Percentiles rank a stretch among this genome's conserved stretches.
These are phyloP conservation scores for Dissoconium aciculare DNA, from an alignment of 2,329 filamentous ascomycete genomes.

Conservation along the genomic window DNA sequence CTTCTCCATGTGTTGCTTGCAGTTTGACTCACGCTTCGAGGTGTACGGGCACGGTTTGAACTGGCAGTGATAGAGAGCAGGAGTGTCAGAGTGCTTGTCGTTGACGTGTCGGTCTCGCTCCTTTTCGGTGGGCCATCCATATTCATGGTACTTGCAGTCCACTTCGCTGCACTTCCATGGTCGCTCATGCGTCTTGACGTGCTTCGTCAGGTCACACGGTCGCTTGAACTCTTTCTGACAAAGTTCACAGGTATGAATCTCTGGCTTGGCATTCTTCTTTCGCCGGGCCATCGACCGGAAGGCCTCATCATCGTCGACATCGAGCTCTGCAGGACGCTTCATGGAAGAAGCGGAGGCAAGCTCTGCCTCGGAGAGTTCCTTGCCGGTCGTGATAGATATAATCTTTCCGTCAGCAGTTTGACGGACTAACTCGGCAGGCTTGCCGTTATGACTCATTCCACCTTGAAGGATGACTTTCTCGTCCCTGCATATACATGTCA, in stretches of 20 bases:
- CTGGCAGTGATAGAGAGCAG: slow-evolving; percentile 68
- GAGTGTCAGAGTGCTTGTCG: slow-evolving; percentile 77
- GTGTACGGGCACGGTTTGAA: slow-evolving; percentile 79
- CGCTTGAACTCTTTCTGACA: slow-evolving; percentile 92
- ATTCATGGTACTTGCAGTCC: slow-evolving; percentile 76
- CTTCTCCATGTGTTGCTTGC: slow-evolving; percentile 99
- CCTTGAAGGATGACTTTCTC: slow-evolving; percentile 70
- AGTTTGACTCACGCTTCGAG: slow-evolving; percentile 91
- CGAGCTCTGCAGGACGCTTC: slow-evolving; percentile 39
- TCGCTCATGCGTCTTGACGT: slow-evolving; percentile 92
- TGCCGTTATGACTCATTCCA: slow-evolving; percentile 66
- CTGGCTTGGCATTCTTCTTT: slow-evolving; percentile 63
- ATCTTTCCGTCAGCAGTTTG: slow-evolving; percentile 59
- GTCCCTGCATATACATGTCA: slow-evolving; percentile 29
- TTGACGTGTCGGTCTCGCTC: slow-evolving; percentile 92
- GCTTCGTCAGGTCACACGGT: slow-evolving; percentile 94
- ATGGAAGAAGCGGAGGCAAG: slow-evolving; percentile 38
- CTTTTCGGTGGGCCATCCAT: slow-evolving; percentile 95
- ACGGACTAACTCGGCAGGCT: slow-evolving; percentile 69
- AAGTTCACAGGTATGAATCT: slow-evolving; percentile 43
- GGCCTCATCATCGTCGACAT: slow-evolving; percentile 62
- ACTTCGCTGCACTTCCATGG: slow-evolving; percentile 81
- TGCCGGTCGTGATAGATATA: slow-evolving; percentile 49
- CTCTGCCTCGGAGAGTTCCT: slow-evolving; percentile 38
- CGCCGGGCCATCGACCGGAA: slow-evolving; percentile 88